Percentiles rank a stretch among this genome's conserved stretches.
Evolutionary conservation across 768 basidiomycete genomes (phyloP).

Genomic region (Xerocomus brunneocitrinus): DNA sequence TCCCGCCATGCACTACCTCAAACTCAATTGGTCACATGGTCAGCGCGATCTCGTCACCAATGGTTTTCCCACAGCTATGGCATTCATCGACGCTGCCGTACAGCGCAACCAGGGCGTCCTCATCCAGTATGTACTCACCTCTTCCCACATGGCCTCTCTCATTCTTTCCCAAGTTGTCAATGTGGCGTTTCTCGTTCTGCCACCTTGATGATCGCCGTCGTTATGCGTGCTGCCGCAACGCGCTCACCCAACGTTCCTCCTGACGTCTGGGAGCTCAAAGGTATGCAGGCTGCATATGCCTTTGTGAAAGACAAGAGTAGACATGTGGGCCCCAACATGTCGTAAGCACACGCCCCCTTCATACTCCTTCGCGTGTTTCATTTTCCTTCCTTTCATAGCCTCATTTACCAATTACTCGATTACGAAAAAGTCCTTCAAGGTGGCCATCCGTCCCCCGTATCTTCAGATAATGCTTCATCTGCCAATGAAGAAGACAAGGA

Average conservation of each 20-base stretch:
- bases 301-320: slow-evolving; percentile 88
- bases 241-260: slow-evolving; percentile 62
- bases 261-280: slow-evolving; percentile 73
- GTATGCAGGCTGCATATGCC: slow-evolving; percentile 87
- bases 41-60: slow-evolving; percentile 78
- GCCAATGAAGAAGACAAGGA: slow-evolving; percentile 69
- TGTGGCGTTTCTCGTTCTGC: slow-evolving; percentile 91
- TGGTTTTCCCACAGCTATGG: slow-evolving; percentile 78
- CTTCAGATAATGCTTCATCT: slow-evolving; percentile 52
- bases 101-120: slow-evolving; percentile 74
- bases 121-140: slow-evolving; percentile 63
- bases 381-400: slow-evolving; percentile 40
- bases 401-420: slow-evolving; percentile 91
- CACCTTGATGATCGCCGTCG: slow-evolving; percentile 83
- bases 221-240: slow-evolving; percentile 86
- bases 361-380: slow-evolving; percentile 22
- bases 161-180: slow-evolving; percentile 63
- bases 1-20: slow-evolving; percentile 82
- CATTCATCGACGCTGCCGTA: slow-evolving; percentile 74
- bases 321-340: slow-evolving; percentile 91
- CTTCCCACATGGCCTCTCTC: slow-evolving; percentile 11
- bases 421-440: slow-evolving; percentile 74
- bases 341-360: slow-evolving; percentile 51
- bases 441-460: slow-evolving; percentile 43
- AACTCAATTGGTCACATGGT: slow-evolving; percentile 92